Evolutionary conservation across 176 grass and related monocot genomes (phyloP).

Genomic region (Cenchrus fungigraminus): DNA sequence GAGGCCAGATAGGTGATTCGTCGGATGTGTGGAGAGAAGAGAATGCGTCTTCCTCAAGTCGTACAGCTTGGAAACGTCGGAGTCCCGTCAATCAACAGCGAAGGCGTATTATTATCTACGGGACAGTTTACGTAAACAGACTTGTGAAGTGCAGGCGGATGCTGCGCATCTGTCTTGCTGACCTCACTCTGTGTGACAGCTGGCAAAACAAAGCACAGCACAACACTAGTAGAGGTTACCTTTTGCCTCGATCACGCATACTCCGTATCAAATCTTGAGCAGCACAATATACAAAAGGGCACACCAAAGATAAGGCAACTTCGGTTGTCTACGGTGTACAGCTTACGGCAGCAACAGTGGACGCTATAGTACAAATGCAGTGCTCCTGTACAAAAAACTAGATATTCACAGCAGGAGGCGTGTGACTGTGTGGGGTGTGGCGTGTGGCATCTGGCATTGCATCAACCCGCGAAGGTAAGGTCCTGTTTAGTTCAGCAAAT

Average conservation of each 20-base stretch:
- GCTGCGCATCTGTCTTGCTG: not conserved
- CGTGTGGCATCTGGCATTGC: not conserved
- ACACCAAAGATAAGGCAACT: too few relatives aligned
- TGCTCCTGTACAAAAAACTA: too few relatives aligned
- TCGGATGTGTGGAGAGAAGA: conserved; percentile 39
- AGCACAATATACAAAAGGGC: too few relatives aligned
- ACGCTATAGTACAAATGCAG: too few relatives aligned
- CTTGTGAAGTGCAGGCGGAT: too few relatives aligned
- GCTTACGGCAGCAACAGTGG: not conserved
- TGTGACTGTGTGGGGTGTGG: too few relatives aligned
- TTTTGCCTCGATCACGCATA: too few relatives aligned
- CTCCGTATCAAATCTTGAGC: too few relatives aligned
- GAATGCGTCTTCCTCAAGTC: conserved; percentile 24
- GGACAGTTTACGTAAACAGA: not conserved
- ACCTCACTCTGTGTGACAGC: not conserved
- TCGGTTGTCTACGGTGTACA: not conserved
- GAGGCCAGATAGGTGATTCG: conserved; percentile 31
- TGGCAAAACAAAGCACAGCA: not conserved
- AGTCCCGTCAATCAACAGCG: too few relatives aligned
- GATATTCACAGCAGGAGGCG: not conserved
- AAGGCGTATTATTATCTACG: not conserved
- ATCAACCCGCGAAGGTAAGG: too few relatives aligned
- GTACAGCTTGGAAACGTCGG: rapidly evolving
- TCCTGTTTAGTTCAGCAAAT: too few relatives aligned
- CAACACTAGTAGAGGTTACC: too few relatives aligned